A percentile compares a stretch with the other conserved stretches of the same genome.
phyloP scores from a whole-genome alignment of 768 basidiomycete genomes.

The Lactarius vividus region DNA sequence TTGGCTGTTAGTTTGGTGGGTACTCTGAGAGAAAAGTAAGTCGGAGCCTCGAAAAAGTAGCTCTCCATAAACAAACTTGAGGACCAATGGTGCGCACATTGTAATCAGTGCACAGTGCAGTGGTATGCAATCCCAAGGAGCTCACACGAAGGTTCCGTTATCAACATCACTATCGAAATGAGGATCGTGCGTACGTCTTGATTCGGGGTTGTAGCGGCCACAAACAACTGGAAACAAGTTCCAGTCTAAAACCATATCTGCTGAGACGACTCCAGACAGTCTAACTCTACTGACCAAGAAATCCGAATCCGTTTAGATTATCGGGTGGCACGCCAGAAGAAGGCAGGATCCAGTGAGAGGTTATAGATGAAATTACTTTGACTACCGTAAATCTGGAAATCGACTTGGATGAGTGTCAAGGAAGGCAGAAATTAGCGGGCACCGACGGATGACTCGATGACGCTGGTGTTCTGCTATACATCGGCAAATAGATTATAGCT shows the following conservation, averaged over 20 bases:
- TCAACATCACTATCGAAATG: slow-evolving; percentile 8
- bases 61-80: slow-evolving; percentile 17
- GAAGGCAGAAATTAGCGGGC: background rate
- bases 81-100: slow-evolving; percentile 28
- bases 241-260: slow-evolving; percentile 11
- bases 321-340: slow-evolving; percentile 17
- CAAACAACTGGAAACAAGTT: slow-evolving; percentile 21
- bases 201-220: slow-evolving; percentile 9
- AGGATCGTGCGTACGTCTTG: background rate
- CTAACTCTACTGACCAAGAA: background rate
- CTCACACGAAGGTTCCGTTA: slow-evolving; percentile 4
- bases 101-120: slow-evolving; percentile 29
- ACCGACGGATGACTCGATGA: slow-evolving; percentile 39
- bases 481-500: slow-evolving; percentile 64
- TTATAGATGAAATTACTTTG: slow-evolving; percentile 12
- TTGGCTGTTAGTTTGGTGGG: slow-evolving; percentile 1
- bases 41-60: background rate
- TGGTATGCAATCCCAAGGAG: background rate
- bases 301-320: background rate
- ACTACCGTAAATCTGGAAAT: slow-evolving; percentile 5
- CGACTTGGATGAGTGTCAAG: background rate
- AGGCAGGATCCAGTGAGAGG: background rate
- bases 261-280: background rate
- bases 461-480: slow-evolving; percentile 49
- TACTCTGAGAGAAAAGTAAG: background rate